Evolutionary conservation across 352 stramenopile species (phyloP), one percentile per base, ranked within the genome.

Genomic region (Aphanomyces stellatus): DNA sequence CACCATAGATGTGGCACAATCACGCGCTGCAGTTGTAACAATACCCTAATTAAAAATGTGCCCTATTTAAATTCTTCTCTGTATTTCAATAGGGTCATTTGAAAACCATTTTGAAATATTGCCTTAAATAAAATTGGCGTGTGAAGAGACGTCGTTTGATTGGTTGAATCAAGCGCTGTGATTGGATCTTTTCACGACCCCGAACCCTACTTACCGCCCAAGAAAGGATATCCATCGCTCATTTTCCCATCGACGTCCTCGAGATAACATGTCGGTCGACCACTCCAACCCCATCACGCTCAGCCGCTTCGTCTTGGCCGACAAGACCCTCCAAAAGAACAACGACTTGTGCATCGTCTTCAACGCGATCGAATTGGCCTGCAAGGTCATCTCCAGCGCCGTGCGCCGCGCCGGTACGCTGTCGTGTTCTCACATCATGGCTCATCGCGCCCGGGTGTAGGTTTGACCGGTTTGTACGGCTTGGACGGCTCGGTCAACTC

Each of bases 401-500:
- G 96, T 99, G 56, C 88, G 97, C 72, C 96, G 97, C 74, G 97
- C 96, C 6, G 95, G 96, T 72, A 78, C 69, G 55, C 28, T 22
- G n/a, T 51, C 19, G 41, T 27, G n/a, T 70, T 6, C 25, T 33
- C 22, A 27, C 33, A 46, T 30, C 25, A 28, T 6, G 25, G 13
- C 6, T 34, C 13, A 6, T 19, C 4, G 48, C 27, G 33, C 41
- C 40, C 33, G 28, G 40, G 19, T 57, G 42, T 33, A 73, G 69
- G 76, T 0, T 72, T 94, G 37, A 90, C 82, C 53, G 84, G 88
- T 2, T 76, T 92, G 24, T 98, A 99, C 73, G 96, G 96, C 30
- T 82, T 99, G 10, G 95, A 98, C n/a, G 97, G 97, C 63, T 96
- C 96, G 74, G 83, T 96, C 64, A 99, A 99, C 82, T 85, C 90